These are phyloP conservation scores for Cladosporium colombiae DNA, from an alignment of 2,329 filamentous ascomycete species.

Conservation along the genomic window DNA sequence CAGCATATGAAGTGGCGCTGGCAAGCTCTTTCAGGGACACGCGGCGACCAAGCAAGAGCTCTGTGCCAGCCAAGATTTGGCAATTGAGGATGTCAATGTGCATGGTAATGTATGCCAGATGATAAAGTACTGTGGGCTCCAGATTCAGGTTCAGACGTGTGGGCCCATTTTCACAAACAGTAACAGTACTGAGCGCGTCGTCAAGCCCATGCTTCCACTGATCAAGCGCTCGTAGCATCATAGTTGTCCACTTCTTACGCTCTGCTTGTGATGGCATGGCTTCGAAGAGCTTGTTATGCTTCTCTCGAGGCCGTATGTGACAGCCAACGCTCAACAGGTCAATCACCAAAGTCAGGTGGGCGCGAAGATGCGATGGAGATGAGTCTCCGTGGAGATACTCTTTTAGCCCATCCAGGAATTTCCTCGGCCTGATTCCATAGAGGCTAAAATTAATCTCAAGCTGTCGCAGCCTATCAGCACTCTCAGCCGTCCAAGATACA, in stretches of 20 bases:
- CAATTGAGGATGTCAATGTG: slow-evolving; percentile 93
- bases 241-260: slow-evolving; percentile 84
- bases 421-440: slow-evolving; percentile 77
- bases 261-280: slow-evolving; percentile 78
- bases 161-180: background rate
- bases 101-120: slow-evolving; percentile 93
- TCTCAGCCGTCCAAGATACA: slow-evolving; percentile 83
- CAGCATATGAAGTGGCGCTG: slow-evolving; percentile 75
- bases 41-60: slow-evolving; percentile 75
- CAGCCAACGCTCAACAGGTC: slow-evolving; percentile 88
- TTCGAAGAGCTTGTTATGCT: slow-evolving; percentile 84
- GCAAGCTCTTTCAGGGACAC: slow-evolving; percentile 80
- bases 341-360: slow-evolving; percentile 86
- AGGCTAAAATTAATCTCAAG: slow-evolving; percentile 77
- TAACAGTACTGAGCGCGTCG: slow-evolving; percentile 63
- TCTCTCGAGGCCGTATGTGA: slow-evolving; percentile 93
- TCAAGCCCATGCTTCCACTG: slow-evolving; percentile 91
- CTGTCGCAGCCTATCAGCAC: slow-evolving; percentile 77
- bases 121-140: slow-evolving; percentile 79
- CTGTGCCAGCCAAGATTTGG: slow-evolving; percentile 88
- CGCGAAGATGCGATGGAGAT: slow-evolving; percentile 87
- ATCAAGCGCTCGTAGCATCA: slow-evolving; percentile 82
- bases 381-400: slow-evolving; percentile 77
- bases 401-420: slow-evolving; percentile 88
- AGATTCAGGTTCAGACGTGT: slow-evolving; percentile 33